Base-by-base conservation (phyloP, 192 early-diverging fungal species). In the Pilaira anomala region DNA sequence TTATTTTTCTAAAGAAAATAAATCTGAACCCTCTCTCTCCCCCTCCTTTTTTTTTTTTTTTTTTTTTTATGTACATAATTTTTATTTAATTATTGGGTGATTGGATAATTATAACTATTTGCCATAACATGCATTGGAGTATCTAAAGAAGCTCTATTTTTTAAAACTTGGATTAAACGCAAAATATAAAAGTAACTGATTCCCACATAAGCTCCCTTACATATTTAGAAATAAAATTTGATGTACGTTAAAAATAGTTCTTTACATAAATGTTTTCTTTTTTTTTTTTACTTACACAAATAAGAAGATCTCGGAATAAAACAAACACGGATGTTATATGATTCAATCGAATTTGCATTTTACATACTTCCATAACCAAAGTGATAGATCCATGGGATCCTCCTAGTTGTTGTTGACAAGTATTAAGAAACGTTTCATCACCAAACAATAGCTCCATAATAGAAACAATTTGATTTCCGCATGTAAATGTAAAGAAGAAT, bases 401-500 rank as follows among this genome's bases (percentile, higher is more conserved):
- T 18, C 9, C 13, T 13, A 62, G 3, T 33, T 26, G 28, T 16
- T 62, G 25, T 4, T 62, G 45, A 24, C 58, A 60, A 26, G n/a
- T 22, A 26, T 48, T 25, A 5, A 62, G 19, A 21, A 21, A 48
- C 26, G 28, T n/a, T 3, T 49, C 46, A 0, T 19, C 16, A 7
- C 44, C 28, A 30, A 62, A 33, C 6, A 62, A 30, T 3, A 48
- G 26, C 1, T 36, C 45, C 11, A 30, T 48, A 28, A 62, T 18
- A 14, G 26, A 18, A 2, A 67, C 36, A 0, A 21, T 18, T 29
- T 60, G 45, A 29, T 59, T 40, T 19, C 55, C 48, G 8, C 25
- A 25, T 0, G 33, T 45, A 22, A 67, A 18, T n/a, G 48, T 9
- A n/a, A 60, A 68, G 36, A 62, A 68, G 18, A 60, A 62, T 5